Evolutionary conservation across 805 yeast genomes (phyloP), one percentile per base, ranked within the genome.

Genomic region (Clavispora phyllophila): DNA sequence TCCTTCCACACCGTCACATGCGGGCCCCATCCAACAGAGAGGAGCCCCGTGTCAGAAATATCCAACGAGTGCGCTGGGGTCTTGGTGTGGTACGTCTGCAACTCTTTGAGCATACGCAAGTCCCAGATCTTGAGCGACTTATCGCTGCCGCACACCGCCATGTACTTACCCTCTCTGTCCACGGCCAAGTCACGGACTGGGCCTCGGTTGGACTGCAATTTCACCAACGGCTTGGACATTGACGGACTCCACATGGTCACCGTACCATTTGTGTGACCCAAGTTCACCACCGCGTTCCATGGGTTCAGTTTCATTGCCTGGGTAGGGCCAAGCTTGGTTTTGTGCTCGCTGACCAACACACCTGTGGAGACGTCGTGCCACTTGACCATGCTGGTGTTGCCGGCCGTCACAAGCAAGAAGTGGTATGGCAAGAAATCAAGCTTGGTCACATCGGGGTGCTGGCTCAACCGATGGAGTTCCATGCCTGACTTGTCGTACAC

Each of bases 331-430:
- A 87, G 64, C 61, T 85, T 88, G 8, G 97, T 89, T 58, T 90
- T 76, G 24, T 81, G 68, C 61, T 93, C 98, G 35, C 88, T 73
- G 1, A 90, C 93, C 26, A 88, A 67, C 37, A 73, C 78, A 47
- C 99, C 99, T 0, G 98, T 93, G 3, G 96, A 84, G 2, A 90
- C 95, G 64, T 93, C 99, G 58, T 93, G 98, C 63, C 87, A 93
- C 65, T 86, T 87, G 47, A 93, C 72, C 63, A 75, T 85, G 5
- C 96, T 96, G 2, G 95, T 79, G 53, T 85, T 81, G 33, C 99
- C 98, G 1, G 95, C 88, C 0, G 96, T 79, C 1, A 83, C 89
- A 37, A 93, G 72, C 29, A 93, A 68, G 55, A 83, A 90, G 65
- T 93, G 99, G 61, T 90, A 93, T 1, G 98, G 98, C 51, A 93